Conservation (phyloP, 371 early-diverging fungal genomes). For the Lichtheimia hyalospora region DNA sequence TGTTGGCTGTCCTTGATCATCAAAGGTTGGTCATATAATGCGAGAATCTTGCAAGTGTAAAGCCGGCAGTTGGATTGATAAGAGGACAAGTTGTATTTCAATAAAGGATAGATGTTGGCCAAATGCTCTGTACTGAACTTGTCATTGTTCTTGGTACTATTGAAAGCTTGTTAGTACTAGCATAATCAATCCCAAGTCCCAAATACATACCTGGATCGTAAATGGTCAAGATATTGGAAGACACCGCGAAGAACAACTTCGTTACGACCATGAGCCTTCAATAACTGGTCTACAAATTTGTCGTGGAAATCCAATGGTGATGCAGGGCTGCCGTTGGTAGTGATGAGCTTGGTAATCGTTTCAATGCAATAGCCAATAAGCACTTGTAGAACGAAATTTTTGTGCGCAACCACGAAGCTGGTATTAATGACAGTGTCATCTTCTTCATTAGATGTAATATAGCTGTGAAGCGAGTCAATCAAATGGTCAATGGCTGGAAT, state of each 20-base stretch:
- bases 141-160: conserved; percentile 30
- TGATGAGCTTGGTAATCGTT: conserved; percentile 41
- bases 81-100: conserved; percentile 64
- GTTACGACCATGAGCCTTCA: conserved; percentile 49
- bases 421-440: conserved; percentile 31
- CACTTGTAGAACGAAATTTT: conserved; percentile 53
- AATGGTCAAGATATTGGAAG: conserved; percentile 48
- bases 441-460: conserved; percentile 32
- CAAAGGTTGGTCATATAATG: conserved; percentile 62
- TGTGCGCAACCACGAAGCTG: conserved; percentile 52
- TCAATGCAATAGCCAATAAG: conserved; percentile 56
- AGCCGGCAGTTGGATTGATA: conserved; percentile 62
- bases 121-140: conserved; percentile 41
- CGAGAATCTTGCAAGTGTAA: conserved; percentile 72
- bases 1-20: conserved; percentile 46
- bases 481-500: conserved; percentile 36
- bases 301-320: conserved; percentile 14
- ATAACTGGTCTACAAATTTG: conserved; percentile 38
- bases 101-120: conserved; percentile 44
- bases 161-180: not conserved
- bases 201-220: conserved; percentile 48
- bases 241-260: conserved; percentile 61
- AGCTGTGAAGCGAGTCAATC: conserved; percentile 34
- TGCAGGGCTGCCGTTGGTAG: not conserved
- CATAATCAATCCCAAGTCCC: no score